Percentiles rank a stretch among this genome's conserved stretches.
Evolutionary conservation across 2,329 filamentous ascomycete species (phyloP).

Genomic region (Cladophialophora yegresii): DNA sequence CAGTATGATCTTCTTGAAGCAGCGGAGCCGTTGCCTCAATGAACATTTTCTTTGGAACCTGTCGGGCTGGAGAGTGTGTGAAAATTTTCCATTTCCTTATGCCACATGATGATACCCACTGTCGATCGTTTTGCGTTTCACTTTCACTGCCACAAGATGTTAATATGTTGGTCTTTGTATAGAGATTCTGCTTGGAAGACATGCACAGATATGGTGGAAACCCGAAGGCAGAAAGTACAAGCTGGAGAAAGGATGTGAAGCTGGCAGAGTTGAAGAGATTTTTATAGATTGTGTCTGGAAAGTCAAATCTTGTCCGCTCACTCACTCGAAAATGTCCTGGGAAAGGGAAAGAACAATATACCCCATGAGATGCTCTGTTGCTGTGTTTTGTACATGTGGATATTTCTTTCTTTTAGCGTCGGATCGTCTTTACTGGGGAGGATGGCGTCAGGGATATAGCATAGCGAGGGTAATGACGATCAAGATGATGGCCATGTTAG

Average conservation of each 20-base stretch:
- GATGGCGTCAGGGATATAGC: neutral
- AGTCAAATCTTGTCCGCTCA: neutral
- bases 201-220: neutral
- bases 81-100: constrained; percentile 5
- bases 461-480: constrained; percentile 3
- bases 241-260: neutral
- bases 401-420: neutral
- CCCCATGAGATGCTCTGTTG: constrained; percentile 5
- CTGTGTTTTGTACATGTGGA: neutral
- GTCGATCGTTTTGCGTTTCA: constrained; percentile 1
- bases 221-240: neutral
- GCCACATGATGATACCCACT: constrained; percentile 8
- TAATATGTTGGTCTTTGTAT: constrained; percentile 1
- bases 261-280: neutral
- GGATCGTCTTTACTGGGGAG: neutral
- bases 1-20: constrained; percentile 13
- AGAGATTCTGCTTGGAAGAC: neutral
- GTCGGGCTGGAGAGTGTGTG: neutral
- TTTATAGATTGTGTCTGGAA: neutral
- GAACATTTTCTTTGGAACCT: constrained; percentile 7
- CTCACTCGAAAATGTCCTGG: neutral
- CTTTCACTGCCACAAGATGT: constrained; percentile 1
- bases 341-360: constrained; percentile 7
- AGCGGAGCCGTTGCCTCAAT: constrained; percentile 13
- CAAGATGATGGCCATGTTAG: neutral